These are phyloP conservation scores for Aspergillus proliferans DNA, from an alignment of 2,329 filamentous ascomycete species.

Conservation along the genomic window DNA sequence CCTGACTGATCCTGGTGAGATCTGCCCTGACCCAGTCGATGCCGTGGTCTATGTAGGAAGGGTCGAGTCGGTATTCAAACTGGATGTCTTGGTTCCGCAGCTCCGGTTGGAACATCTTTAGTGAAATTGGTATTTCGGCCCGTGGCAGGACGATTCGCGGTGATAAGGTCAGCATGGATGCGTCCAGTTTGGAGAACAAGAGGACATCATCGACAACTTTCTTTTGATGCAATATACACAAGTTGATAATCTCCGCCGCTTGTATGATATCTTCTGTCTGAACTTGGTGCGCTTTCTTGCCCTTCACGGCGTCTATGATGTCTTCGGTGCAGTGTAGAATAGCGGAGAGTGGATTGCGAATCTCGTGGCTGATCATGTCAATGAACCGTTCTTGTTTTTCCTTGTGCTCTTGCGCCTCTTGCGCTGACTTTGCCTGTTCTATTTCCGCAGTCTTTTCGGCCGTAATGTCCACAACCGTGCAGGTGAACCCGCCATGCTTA, in stretches of 20 bases:
- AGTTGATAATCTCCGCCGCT: constrained; percentile 68
- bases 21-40: constrained; percentile 65
- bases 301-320: constrained; percentile 18
- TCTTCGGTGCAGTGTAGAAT: constrained; percentile 55
- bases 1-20: constrained; percentile 67
- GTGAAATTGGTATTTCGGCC: constrained; percentile 57
- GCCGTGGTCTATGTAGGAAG: constrained; percentile 52
- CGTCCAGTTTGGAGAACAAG: constrained; percentile 69
- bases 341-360: constrained; percentile 53
- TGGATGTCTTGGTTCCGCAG: constrained; percentile 63
- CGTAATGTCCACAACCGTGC: constrained; percentile 70
- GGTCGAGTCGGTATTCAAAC: constrained; percentile 58
- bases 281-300: constrained; percentile 3
- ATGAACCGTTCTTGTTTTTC: constrained; percentile 75
- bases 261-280: constrained; percentile 60
- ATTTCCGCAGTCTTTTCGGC: constrained; percentile 80
- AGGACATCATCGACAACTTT: constrained; percentile 70
- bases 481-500: constrained; percentile 12
- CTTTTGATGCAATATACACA: constrained; percentile 76
- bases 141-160: constrained; percentile 64
- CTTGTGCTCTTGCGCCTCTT: constrained; percentile 77
- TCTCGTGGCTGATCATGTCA: constrained; percentile 59
- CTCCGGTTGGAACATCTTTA: constrained; percentile 76
- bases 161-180: constrained; percentile 65
- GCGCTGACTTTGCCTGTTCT: constrained; percentile 67